Conservation (phyloP, 2,329 filamentous ascomycete species). For the Peltaster fructicola region DNA sequence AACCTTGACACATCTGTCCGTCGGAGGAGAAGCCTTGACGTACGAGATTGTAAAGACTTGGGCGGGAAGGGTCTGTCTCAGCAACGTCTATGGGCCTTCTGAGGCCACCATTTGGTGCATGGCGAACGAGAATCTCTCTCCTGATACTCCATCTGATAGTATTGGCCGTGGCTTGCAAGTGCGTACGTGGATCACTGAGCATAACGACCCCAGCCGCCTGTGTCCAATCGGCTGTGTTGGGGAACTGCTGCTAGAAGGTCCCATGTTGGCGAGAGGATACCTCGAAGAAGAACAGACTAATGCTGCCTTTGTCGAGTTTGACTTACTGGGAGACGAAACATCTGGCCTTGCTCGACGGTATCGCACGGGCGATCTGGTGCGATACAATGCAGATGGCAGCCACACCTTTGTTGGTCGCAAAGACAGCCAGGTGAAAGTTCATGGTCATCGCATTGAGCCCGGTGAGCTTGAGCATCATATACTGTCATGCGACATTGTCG, state of each 20-base stretch:
- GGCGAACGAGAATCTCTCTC: constrained; percentile 3
- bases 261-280: constrained; percentile 8
- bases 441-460: constrained; percentile 60
- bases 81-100: constrained; percentile 9
- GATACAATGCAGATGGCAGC: constrained; percentile 7
- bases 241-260: constrained; percentile 8
- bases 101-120: constrained; percentile 7
- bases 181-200: constrained; percentile 6
- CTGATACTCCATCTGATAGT: constrained; percentile 2
- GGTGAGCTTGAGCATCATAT: constrained; percentile 51
- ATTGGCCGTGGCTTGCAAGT: constrained; percentile 4
- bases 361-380: constrained; percentile 10
- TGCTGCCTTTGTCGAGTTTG: constrained; percentile 3
- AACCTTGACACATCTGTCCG: constrained; percentile 24
- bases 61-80: constrained; percentile 5
- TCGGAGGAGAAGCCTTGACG: constrained; percentile 10
- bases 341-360: constrained; percentile 4
- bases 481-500: constrained; percentile 3
- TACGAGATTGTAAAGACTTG: constrained; percentile 8
- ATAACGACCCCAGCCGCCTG: constrained; percentile 6
- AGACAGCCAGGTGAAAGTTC: constrained; percentile 62
- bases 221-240: constrained; percentile 5
- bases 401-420: constrained; percentile 43
- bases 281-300: constrained; percentile 6
- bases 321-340: too few species aligned